A percentile compares a stretch with the other conserved stretches of the same genome.
These are phyloP conservation scores for Podaxis sp. DNA, from an alignment of 768 basidiomycete species.

Conservation along the genomic window DNA sequence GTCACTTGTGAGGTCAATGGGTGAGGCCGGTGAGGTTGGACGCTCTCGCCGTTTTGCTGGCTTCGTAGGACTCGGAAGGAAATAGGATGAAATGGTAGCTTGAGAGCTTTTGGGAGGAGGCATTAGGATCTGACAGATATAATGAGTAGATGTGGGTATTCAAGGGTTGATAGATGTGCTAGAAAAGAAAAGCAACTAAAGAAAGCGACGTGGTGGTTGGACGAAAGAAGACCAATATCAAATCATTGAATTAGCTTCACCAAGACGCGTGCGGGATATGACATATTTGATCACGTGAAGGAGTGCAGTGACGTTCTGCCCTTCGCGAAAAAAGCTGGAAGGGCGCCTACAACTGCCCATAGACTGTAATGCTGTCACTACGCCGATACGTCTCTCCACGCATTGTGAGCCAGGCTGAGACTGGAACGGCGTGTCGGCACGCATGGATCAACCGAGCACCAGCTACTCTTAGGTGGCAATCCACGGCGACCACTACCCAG, in stretches of 20 bases:
- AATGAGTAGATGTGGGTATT: background rate
- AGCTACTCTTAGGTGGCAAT: slow-evolving; percentile 23
- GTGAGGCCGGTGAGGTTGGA: slow-evolving; percentile 28
- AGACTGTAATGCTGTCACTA: slow-evolving; percentile 12
- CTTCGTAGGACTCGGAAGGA: slow-evolving; percentile 24
- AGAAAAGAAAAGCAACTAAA: background rate
- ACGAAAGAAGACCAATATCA: background rate
- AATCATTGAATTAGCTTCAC: background rate
- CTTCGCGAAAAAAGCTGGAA: background rate
- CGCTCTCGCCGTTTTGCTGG: slow-evolving; percentile 28
- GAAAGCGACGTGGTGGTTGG: background rate
- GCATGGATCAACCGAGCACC: background rate
- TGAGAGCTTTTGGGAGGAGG: slow-evolving; percentile 25
- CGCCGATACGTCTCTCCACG: slow-evolving; percentile 19
- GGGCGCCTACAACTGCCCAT: background rate
- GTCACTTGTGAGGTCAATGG: slow-evolving; percentile 57
- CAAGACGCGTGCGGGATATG: background rate
- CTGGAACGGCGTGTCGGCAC: background rate
- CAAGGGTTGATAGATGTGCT: background rate
- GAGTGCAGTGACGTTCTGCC: background rate
- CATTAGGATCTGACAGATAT: slow-evolving; percentile 17
- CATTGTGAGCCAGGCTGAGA: background rate
- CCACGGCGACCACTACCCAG: slow-evolving; percentile 20
- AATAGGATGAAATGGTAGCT: slow-evolving; percentile 40
- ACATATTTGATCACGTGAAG: slow-evolving; percentile 4